Percentiles rank a stretch among this genome's conserved stretches.
These are phyloP conservation scores for Nannizzia gypsea DNA, from an alignment of 2,329 filamentous ascomycete species.

Conservation along the genomic window DNA sequence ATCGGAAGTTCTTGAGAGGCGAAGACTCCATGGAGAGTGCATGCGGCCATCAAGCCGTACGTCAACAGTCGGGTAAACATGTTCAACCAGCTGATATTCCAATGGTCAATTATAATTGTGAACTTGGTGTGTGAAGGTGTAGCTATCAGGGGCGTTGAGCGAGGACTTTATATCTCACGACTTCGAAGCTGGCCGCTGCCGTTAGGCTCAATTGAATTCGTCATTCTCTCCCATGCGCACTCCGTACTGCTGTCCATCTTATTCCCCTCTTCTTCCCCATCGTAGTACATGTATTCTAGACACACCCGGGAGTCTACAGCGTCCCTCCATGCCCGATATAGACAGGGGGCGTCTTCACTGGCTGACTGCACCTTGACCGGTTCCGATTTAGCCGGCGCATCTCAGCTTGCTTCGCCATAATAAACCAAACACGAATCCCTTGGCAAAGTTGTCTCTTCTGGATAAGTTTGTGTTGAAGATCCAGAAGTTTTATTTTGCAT, in stretches of 20 bases:
- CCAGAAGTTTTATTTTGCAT: background rate
- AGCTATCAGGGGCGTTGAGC: background rate
- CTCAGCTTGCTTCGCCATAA: background rate
- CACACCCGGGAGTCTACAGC: background rate
- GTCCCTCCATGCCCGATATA: background rate
- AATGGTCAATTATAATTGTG: too few species aligned
- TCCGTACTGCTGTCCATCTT: background rate
- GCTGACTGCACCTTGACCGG: background rate
- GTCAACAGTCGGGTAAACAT: background rate
- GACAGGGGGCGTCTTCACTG: background rate
- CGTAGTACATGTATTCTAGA: background rate
- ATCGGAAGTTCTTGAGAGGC: conserved; percentile 18
- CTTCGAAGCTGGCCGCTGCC: background rate
- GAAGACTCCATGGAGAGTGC: background rate
- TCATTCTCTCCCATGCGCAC: background rate
- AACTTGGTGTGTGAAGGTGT: background rate
- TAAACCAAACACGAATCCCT: background rate
- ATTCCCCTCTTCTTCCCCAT: background rate
- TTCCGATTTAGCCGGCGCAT: background rate
- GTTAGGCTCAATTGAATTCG: background rate
- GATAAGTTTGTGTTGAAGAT: background rate
- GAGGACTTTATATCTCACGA: background rate
- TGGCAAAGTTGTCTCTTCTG: background rate
- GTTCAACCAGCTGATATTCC: too few species aligned
- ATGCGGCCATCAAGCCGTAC: background rate